Evolutionary conservation across 2,329 filamentous ascomycete genomes (phyloP).

Genomic region (Penicillium griseofulvum): DNA sequence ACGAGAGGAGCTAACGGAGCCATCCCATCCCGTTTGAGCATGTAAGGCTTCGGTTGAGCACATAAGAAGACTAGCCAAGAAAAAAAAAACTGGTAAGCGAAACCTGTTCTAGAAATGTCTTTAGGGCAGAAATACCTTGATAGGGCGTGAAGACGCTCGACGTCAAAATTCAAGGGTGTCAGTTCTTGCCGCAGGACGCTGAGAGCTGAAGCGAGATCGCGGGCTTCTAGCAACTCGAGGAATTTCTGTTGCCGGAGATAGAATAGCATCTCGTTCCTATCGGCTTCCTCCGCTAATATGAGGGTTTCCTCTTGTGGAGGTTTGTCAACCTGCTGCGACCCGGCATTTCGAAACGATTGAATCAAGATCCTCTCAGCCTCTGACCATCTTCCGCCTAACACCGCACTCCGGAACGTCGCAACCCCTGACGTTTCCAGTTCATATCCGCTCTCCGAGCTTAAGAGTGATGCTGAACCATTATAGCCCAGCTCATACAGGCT

Average conservation of each 20-base stretch:
- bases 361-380: slow-evolving; percentile 81
- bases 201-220: slow-evolving; percentile 71
- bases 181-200: slow-evolving; percentile 83
- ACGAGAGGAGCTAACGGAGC: slow-evolving; percentile 71
- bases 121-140: slow-evolving; percentile 57
- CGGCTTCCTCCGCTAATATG: slow-evolving; percentile 70
- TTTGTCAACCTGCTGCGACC: slow-evolving; percentile 35
- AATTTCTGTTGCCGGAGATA: slow-evolving; percentile 92
- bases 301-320: slow-evolving; percentile 54
- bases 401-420: slow-evolving; percentile 76
- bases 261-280: slow-evolving; percentile 79
- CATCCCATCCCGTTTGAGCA: slow-evolving; percentile 78
- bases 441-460: slow-evolving; percentile 80
- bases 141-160: slow-evolving; percentile 72
- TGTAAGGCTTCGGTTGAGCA: slow-evolving; percentile 77
- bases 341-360: slow-evolving; percentile 47
- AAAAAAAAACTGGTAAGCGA: background rate
- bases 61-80: slow-evolving; percentile 71
- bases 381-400: slow-evolving; percentile 76
- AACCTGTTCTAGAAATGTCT: background rate
- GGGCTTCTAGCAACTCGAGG: slow-evolving; percentile 77
- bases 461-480: slow-evolving; percentile 66
- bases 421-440: slow-evolving; percentile 83
- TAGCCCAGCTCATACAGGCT: slow-evolving; percentile 88
- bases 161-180: slow-evolving; percentile 79